Conservation (phyloP, 768 basidiomycete species). For the Lactifluus piperatus region DNA sequence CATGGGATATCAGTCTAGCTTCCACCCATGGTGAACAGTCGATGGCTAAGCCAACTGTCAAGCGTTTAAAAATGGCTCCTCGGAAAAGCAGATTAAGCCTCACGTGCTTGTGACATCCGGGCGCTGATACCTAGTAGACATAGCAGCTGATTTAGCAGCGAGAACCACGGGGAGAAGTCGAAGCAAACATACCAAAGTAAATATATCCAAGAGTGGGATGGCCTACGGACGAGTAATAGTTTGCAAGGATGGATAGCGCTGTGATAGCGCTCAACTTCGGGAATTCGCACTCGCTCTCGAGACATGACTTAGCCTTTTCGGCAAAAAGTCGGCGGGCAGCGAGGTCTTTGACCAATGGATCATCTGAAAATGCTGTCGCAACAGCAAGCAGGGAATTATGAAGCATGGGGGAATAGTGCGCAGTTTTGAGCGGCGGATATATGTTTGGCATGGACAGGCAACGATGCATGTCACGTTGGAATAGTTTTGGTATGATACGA, state of each 20-base stretch:
- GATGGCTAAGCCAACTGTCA: slow-evolving; percentile 45
- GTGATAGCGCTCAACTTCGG: slow-evolving; percentile 37
- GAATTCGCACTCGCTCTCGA: slow-evolving; percentile 34
- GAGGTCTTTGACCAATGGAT: slow-evolving; percentile 27
- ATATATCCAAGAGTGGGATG: slow-evolving; percentile 38
- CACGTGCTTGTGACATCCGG: slow-evolving; percentile 50
- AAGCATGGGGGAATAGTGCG: slow-evolving; percentile 65
- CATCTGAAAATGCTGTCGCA: slow-evolving; percentile 32
- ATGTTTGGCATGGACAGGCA: slow-evolving; percentile 26
- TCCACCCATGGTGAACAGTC: slow-evolving; percentile 52
- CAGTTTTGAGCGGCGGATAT: slow-evolving; percentile 31
- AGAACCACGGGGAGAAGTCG: neutral
- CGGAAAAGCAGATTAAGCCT: slow-evolving; percentile 23
- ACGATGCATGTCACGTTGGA: slow-evolving; percentile 36
- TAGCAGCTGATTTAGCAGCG: neutral
- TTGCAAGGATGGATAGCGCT: slow-evolving; percentile 32
- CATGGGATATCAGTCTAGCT: slow-evolving; percentile 40
- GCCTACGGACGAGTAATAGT: slow-evolving; percentile 31
- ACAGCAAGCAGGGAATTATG: slow-evolving; percentile 55
- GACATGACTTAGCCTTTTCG: slow-evolving; percentile 30
- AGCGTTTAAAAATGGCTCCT: neutral
- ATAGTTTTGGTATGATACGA: slow-evolving; percentile 33
- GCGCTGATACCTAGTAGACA: slow-evolving; percentile 42
- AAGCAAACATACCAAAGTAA: slow-evolving; percentile 30
- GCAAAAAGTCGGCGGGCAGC: slow-evolving; percentile 29